Evolutionary conservation across 2,329 filamentous ascomycete species (phyloP), one percentile per base, ranked within the genome.

Genomic region (Calycina herbarum): DNA sequence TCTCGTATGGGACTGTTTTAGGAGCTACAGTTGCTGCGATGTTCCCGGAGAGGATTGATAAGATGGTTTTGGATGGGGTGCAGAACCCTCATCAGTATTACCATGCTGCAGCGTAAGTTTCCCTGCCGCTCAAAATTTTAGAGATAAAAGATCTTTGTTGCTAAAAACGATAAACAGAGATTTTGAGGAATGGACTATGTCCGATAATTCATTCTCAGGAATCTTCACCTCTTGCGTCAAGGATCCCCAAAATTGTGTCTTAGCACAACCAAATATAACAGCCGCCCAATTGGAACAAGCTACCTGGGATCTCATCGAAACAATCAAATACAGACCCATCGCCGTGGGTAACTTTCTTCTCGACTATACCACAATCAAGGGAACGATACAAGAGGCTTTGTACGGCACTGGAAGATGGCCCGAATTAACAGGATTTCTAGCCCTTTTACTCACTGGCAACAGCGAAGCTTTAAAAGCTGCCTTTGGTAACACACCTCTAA

Each of bases 1-100:
- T 69, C 40, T 67, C 65, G 10, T 67, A 67, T 35, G 67, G 67
- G 7, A 64, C 67, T 5, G 54, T 59, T 5, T 42, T 69, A 42
- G 67, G 67, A 13, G 57, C 54, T 15, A 69, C 65, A 17, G 61
- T 67, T 13, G 61, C 57, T 40, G 54, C 67, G 3, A 67, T 67
- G 62, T 66, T 64, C 31, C 64, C 67, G 2, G 58, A 64, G 15
- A 59, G 63, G 5, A 66, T 67, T 17, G 63, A 66, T 24, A 64
- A 60, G 20, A 40, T 68, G 56, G 45, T 68, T n/a, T 51, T 66
- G 17, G 67, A 68, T 45, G 67, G 65, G 10, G 54, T 67, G 8
- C 17, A 24, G 29, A 64, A 64, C 42, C 62, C 62, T n/a, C 40
- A 59, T 29, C 20, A 64, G 15, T 64, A 60, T n/a, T 64, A 58